phyloP scores from a whole-genome alignment of 345 rosid genomes.

The Euphorbia pulcherrima region DNA sequence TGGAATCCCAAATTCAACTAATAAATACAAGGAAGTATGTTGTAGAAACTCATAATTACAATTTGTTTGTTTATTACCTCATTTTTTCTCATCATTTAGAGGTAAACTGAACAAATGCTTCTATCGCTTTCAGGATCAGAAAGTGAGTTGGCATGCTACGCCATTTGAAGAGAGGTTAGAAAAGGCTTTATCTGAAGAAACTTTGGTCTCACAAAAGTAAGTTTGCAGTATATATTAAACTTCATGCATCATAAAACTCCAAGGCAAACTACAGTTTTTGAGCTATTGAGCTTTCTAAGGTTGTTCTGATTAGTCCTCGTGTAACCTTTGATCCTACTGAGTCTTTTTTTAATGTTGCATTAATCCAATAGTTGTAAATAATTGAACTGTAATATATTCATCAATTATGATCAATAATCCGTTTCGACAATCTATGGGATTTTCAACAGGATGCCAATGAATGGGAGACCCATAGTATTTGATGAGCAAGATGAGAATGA shows the following conservation, averaged over 20 bases:
- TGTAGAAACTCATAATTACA: neutral
- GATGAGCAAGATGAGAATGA: constrained; percentile 56
- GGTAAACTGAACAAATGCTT: neutral
- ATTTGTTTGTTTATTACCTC: neutral
- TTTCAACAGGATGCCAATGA: constrained; percentile 41
- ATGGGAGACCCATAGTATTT: constrained; percentile 30
- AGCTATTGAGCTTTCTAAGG: too few species aligned
- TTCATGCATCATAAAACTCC: neutral
- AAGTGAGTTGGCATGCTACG: constrained; percentile 97
- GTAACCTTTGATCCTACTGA: too few species aligned
- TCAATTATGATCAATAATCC: neutral
- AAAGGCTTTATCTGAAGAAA: constrained; percentile 82
- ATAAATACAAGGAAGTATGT: constrained; percentile 86
- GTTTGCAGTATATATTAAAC: neutral
- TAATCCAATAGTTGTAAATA: neutral
- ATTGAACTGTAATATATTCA: neutral
- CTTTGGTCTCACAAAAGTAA: constrained; percentile 48
- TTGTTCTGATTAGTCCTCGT: too few species aligned
- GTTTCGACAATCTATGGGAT: constrained; percentile 4
- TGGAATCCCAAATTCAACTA: constrained; percentile 94
- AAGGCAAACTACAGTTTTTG: neutral
- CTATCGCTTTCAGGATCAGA: constrained; percentile 69
- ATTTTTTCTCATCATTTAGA: neutral
- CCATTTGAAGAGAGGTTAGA: constrained; percentile 96
- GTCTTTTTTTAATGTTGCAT: too few species aligned